Base-by-base conservation (phyloP, 2,329 filamentous ascomycete genomes). In the Diaporthe caulivora region DNA sequence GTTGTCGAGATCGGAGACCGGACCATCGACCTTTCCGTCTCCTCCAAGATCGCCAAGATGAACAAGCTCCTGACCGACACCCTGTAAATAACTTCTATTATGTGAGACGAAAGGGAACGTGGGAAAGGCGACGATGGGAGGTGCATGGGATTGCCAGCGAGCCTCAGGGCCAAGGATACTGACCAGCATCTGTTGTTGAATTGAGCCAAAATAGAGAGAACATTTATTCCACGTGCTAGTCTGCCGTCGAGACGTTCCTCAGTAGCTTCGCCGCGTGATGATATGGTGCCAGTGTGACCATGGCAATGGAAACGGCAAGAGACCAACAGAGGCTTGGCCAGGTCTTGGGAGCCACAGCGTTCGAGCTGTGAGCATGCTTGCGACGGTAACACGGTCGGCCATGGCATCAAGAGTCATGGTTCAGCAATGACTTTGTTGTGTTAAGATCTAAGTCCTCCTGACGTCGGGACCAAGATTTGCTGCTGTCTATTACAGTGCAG, bases 11-110 rank as follows among this genome's bases (percentile, higher is more conserved):
- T 98, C 79, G 96, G 95, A 81, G 96, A 98, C 90, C 94, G 96
- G 83, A 98, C 96, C 84, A 98, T 99, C 83, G 97, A 99, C 87
- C 93, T 98, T 80, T 97, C 93, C 86, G 95, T 99, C 82, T 96
- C 96, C 65, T 89, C 94, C 84, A 97, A 96, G 91, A 93, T 99
- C 86, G 91, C 94, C 84, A 97, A 95, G 92, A 94, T 99, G 91
- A 99, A 99, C 94, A 99, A 98, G 93, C 92, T 98, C 84, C 93
- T 99, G 83, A 95, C 91, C 80, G 97, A 99, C 87, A 90, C 93
- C 86, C 89, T 99, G 94, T 99, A 98, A 94, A 95, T 79, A 80
- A 81, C 78, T 78, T 77, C 24, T 21, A 67, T 67, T 60, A 65
- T 72, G 34, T 60, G 64, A 57, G 71, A 70, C 55, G 34, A 49